These are phyloP conservation scores for Grosmannia penicillata DNA, from an alignment of 2,329 filamentous ascomycete species.

Conservation along the genomic window DNA sequence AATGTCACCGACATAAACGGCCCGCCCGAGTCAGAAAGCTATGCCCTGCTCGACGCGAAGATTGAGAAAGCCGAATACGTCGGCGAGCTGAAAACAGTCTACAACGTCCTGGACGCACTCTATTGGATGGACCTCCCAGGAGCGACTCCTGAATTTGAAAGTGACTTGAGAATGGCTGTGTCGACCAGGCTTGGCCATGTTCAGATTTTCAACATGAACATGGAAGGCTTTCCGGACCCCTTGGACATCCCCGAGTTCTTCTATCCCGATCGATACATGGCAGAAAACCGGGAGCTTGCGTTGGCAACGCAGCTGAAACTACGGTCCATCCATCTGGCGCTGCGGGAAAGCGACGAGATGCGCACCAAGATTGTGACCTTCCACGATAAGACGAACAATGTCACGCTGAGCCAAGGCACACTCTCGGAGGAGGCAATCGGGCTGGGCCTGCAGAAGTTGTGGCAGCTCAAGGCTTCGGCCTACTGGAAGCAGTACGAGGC, in stretches of 20 bases:
- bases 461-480: constrained; percentile 9
- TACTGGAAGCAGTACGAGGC: constrained; percentile 12
- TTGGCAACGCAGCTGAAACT: constrained; percentile 9
- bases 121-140: constrained; percentile 13
- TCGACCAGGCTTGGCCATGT: constrained; percentile 5
- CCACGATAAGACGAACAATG: constrained; percentile 2
- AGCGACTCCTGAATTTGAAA: background rate
- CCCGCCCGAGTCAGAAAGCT: background rate
- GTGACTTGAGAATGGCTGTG: constrained; percentile 5
- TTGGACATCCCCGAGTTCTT: constrained; percentile 13
- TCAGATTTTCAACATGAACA: constrained; percentile 11
- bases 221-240: constrained; percentile 4
- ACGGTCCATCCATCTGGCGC: constrained; percentile 3
- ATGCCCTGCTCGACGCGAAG: constrained; percentile 11
- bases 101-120: constrained; percentile 20
- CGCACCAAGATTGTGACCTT: constrained; percentile 4
- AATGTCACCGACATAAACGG: background rate
- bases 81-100: constrained; percentile 38
- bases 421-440: constrained; percentile 11
- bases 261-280: constrained; percentile 13
- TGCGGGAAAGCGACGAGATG: constrained; percentile 6
- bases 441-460: constrained; percentile 9
- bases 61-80: constrained; percentile 76
- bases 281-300: constrained; percentile 9
- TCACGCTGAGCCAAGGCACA: constrained; percentile 3